phyloP scores from a whole-genome alignment of 495 filamentous ascomycete species.

The Penicillium flavigenum region DNA sequence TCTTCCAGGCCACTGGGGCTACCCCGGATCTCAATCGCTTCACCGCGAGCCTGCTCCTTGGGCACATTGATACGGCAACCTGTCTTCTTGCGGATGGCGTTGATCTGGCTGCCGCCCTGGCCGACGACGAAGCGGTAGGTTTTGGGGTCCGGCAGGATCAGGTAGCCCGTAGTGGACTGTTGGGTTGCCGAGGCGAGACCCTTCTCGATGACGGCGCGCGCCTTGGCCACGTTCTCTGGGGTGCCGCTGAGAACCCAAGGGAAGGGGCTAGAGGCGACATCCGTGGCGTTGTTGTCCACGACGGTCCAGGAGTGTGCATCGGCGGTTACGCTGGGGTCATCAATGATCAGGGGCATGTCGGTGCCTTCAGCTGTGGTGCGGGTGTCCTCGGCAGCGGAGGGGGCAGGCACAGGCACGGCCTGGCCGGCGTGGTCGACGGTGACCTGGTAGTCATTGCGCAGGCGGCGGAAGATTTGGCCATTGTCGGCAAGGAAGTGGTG shows the following conservation, averaged over 20 bases:
- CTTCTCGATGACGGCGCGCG: slow-evolving; percentile 65
- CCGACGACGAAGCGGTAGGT: slow-evolving; percentile 91
- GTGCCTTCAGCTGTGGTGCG: slow-evolving; percentile 48
- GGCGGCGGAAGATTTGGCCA: slow-evolving; percentile 84
- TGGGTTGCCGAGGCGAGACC: slow-evolving; percentile 71
- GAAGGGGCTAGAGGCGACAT: slow-evolving; percentile 54
- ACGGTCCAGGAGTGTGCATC: slow-evolving; percentile 79
- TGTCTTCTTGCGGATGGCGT: slow-evolving; percentile 85
- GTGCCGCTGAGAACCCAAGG: slow-evolving; percentile 87
- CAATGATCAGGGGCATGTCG: slow-evolving; percentile 82
- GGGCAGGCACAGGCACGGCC: slow-evolving; percentile 68
- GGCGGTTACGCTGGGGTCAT: slow-evolving; percentile 60
- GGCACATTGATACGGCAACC: slow-evolving; percentile 91
- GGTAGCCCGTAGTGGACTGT: slow-evolving; percentile 74
- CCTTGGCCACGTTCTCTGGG: slow-evolving; percentile 72
- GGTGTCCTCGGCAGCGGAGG: slow-evolving; percentile 49
- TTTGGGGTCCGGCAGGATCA: slow-evolving; percentile 83
- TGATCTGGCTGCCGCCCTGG: slow-evolving; percentile 84
- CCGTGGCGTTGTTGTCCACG: slow-evolving; percentile 52
- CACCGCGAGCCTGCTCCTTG: slow-evolving; percentile 68
- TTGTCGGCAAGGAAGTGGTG: slow-evolving; percentile 87
- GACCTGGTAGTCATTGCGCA: slow-evolving; percentile 79
- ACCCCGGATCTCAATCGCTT: slow-evolving; percentile 87
- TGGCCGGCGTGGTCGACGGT: slow-evolving; percentile 87
- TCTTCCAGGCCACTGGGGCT: slow-evolving; percentile 76